Evolutionary conservation across 225 moss, liverwort and hornwort species (phyloP).

Genomic region (Takakia lepidozioides): DNA sequence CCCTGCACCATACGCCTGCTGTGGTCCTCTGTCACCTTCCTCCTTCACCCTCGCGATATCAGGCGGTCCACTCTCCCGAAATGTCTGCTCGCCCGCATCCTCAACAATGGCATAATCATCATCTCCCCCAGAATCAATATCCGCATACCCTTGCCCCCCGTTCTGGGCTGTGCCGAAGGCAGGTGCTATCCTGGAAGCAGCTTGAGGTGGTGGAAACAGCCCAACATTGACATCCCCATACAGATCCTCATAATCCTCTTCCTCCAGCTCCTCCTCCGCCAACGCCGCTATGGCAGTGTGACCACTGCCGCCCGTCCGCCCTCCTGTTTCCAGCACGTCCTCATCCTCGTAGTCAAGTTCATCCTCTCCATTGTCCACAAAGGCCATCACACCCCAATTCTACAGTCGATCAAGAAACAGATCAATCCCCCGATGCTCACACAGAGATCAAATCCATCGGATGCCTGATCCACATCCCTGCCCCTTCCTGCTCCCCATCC

Average conservation of each 20-base stretch:
- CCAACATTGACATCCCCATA: conserved; percentile 89
- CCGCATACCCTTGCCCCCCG: conserved; percentile 25
- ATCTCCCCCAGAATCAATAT: conserved; percentile 23
- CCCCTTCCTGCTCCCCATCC: too few species aligned
- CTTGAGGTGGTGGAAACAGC: conserved; percentile 27
- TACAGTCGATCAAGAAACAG: too few species aligned
- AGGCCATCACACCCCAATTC: conserved; percentile 82
- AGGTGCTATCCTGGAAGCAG: conserved; percentile 10
- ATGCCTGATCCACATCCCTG: too few species aligned
- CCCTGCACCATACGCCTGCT: too few species aligned
- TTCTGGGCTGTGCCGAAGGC: conserved; percentile 32
- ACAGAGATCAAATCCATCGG: too few species aligned
- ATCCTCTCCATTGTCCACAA: conserved; percentile 75
- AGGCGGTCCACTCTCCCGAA: too few species aligned
- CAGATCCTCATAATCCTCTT: conserved; percentile 89
- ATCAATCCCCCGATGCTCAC: too few species aligned
- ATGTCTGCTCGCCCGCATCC: conserved; percentile 7
- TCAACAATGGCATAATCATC: conserved; percentile 16
- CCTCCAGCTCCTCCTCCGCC: conserved; percentile 75
- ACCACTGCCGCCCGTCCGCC: conserved; percentile 16
- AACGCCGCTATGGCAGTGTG: conserved; percentile 51
- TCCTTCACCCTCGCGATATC: too few species aligned
- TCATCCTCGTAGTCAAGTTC: conserved; percentile 97
- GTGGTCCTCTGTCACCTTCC: too few species aligned
- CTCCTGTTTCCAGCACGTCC: conserved; percentile 40